A percentile compares a stretch with the other conserved stretches of the same genome.
These are phyloP conservation scores for Aegilops sharonensis DNA, from an alignment of 176 grass and related monocot species.

Conservation along the genomic window DNA sequence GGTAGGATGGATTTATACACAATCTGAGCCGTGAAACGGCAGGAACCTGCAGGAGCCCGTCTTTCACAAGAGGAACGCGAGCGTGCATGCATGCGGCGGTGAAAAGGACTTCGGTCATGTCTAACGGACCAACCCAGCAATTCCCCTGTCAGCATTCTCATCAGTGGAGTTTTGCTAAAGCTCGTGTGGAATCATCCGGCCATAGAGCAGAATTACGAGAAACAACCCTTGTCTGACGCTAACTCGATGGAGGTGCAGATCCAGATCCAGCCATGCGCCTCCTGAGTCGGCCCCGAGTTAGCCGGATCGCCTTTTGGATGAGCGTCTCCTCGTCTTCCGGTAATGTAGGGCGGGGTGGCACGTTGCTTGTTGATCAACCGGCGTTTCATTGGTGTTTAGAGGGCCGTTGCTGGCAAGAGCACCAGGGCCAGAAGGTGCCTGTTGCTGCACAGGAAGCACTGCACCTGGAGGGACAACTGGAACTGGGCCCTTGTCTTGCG, in stretches of 20 bases:
- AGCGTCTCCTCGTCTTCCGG: conserved; percentile 33
- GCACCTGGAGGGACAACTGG: conserved; percentile 34
- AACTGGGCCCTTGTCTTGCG: conserved; percentile 19
- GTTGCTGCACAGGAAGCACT: conserved; percentile 25
- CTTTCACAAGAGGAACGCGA: neutral
- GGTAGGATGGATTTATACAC: conserved; percentile 23
- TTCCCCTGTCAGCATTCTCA: neutral
- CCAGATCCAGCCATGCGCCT: conserved; percentile 38
- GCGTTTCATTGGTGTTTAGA: conserved; percentile 13
- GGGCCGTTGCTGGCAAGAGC: neutral
- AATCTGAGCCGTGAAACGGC: conserved; percentile 10
- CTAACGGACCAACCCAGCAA: neutral
- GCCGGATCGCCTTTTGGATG: conserved; percentile 50
- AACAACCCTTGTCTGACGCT: neutral
- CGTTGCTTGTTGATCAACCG: conserved; percentile 4
- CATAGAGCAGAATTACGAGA: neutral
- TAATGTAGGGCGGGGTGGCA: neutral
- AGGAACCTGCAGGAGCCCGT: neutral
- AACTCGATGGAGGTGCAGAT: no score
- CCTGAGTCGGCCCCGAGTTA: conserved; percentile 41
- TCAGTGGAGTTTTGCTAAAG: neutral
- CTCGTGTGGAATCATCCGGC: no score
- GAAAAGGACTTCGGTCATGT: neutral
- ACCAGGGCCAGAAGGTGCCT: conserved; percentile 27
- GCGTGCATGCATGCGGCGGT: neutral